Evolutionary conservation across 495 filamentous ascomycete species (phyloP).

Genomic region (Penicillium robsamsonii): DNA sequence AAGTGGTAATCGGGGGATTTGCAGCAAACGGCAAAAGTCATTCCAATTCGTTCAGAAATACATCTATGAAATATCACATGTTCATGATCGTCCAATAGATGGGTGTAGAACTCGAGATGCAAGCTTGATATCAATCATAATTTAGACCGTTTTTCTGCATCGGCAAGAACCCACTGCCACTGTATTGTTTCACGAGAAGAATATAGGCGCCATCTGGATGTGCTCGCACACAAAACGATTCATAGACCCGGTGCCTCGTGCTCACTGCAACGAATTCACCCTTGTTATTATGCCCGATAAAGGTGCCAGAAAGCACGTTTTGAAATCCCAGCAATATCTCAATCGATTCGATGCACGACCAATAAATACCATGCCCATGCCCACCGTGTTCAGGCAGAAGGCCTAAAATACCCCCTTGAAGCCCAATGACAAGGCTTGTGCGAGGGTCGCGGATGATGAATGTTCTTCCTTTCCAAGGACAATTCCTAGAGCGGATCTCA

Average conservation of each 20-base stretch:
- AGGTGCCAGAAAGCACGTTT: background rate
- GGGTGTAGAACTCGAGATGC: background rate
- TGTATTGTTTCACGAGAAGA: background rate
- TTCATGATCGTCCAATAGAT: background rate
- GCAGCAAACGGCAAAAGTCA: constrained; percentile 6
- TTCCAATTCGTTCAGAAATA: background rate
- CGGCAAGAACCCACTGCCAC: background rate
- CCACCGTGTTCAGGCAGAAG: background rate
- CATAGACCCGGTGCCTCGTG: background rate
- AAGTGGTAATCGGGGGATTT: background rate
- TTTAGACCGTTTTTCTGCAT: background rate
- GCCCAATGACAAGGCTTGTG: background rate
- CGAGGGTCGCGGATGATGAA: background rate
- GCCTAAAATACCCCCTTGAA: background rate
- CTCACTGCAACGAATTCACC: background rate
- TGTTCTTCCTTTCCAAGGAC: background rate
- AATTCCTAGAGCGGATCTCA: background rate
- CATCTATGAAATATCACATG: background rate
- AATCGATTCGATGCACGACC: background rate
- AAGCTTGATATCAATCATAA: no score
- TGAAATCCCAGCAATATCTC: background rate
- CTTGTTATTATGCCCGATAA: background rate
- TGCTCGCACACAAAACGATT: background rate
- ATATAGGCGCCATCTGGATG: background rate
- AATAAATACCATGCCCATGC: background rate